These are phyloP conservation scores for Penicillium sp. DNA, from an alignment of 2,329 filamentous ascomycete species.

Conservation along the genomic window DNA sequence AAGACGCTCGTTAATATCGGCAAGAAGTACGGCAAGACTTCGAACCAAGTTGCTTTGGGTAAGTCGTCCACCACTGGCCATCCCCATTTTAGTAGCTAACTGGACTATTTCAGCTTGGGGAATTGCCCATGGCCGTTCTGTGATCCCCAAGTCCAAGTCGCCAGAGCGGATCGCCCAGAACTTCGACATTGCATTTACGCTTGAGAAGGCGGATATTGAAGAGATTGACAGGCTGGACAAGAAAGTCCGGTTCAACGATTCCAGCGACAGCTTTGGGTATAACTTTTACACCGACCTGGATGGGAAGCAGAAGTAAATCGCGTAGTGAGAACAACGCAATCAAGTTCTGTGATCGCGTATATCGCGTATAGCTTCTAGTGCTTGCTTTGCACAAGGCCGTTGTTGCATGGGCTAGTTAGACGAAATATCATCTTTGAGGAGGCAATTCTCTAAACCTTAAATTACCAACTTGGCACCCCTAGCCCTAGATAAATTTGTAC, in stretches of 20 bases:
- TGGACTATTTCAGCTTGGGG: conserved; percentile 43
- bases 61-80: not conserved
- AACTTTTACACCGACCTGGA: conserved; percentile 19
- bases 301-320: conserved; percentile 5
- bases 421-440: no score
- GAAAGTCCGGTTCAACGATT: conserved; percentile 23
- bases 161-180: conserved; percentile 35
- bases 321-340: not conserved
- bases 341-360: not conserved
- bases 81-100: not conserved
- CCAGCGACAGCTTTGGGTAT: conserved; percentile 18
- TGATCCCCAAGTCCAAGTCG: conserved; percentile 50
- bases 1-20: conserved; percentile 20
- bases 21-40: conserved; percentile 26
- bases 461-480: no score
- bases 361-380: not conserved
- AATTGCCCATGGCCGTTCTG: conserved; percentile 45
- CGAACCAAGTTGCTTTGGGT: conserved; percentile 24
- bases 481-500: no score
- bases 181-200: conserved; percentile 52
- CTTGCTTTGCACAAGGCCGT: not conserved
- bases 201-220: conserved; percentile 56
- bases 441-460: no score
- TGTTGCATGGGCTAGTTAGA: not conserved
- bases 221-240: conserved; percentile 46